Evolutionary conservation across 2,329 filamentous ascomycete genomes (phyloP), one percentile per base, ranked within the genome.

Genomic region (Exophiala spinifera): DNA sequence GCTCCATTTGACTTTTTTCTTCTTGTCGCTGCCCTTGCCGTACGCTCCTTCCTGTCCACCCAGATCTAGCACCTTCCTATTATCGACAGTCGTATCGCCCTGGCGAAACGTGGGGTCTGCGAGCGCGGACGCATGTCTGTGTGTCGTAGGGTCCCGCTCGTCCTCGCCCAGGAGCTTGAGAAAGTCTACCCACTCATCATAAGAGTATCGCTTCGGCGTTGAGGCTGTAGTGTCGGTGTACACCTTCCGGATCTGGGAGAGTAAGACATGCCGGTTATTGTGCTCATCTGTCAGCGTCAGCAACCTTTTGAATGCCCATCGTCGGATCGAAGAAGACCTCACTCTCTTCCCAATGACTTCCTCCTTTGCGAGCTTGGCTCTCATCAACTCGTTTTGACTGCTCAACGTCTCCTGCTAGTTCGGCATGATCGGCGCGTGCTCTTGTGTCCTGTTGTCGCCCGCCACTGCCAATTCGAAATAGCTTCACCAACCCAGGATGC

Each of bases 151-250:
- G 33, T 76, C 69, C 6, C 67, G 64, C 44, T 78, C 74, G 36
- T 74, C 69, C 33, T 76, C 72, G 1, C 73, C 75, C 39, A 79
- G 69, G 1, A 80, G 69, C 43, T 68, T 70, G 7, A 80, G 66
- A 54, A 72, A 80, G 59, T 76, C 78, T 33, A 72, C 72, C 77
- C 77, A 80, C 61, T 74, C 71, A 4, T 69, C 63, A 46, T 74
- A 74, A 10, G 64, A 64, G 45, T 74, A 75, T 50, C 66, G 63
- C 51, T 71, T 72, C 1, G 67, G 61, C 1, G 66, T 63, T 28
- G 64, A 61, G 7, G 62, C 64, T 13, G 66, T 63, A 5, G 71
- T 52, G 44, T 74, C 69, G 6, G 66, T 56, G 49, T 74, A 68
- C 50, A 76, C 65, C 46, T 69, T 71, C 13, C 70, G 67, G 19